Evolutionary conservation across 2,329 filamentous ascomycete species (phyloP).

Genomic region (Beauveria brongniartii): DNA sequence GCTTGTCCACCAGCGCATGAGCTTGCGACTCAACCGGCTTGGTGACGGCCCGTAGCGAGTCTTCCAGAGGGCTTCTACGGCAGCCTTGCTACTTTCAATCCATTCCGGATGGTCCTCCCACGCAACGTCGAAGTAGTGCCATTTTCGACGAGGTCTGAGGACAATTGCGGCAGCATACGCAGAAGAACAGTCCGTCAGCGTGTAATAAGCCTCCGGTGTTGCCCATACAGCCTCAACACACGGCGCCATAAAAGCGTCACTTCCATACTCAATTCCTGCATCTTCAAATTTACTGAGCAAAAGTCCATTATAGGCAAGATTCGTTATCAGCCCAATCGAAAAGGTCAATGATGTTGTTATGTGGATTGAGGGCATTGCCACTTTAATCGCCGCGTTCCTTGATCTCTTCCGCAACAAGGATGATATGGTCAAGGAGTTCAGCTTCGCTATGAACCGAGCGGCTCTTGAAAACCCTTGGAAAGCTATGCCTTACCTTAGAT

Average conservation of each 20-base stretch:
- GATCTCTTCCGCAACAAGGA: too few relatives aligned
- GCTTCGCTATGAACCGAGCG: too few relatives aligned
- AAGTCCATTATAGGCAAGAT: too few relatives aligned
- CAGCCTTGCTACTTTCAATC: background rate
- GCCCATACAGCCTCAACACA: background rate
- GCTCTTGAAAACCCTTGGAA: too few relatives aligned
- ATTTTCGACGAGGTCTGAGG: background rate
- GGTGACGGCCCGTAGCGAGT: background rate
- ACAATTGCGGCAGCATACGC: background rate
- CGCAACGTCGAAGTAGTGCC: background rate
- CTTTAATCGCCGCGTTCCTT: too few relatives aligned
- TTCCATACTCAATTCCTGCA: too few relatives aligned
- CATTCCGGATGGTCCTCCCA: background rate
- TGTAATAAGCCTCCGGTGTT: background rate
- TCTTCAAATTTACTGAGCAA: too few relatives aligned
- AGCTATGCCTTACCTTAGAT: too few relatives aligned
- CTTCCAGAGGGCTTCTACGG: background rate
- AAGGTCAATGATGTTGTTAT: too few relatives aligned
- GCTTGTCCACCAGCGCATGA: background rate
- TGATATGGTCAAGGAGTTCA: too few relatives aligned
- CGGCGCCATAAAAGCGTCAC: background rate
- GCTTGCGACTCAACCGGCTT: background rate
- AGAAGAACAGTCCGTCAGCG: background rate
- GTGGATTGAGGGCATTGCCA: too few relatives aligned
- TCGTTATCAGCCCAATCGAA: too few relatives aligned